Percentiles rank a stretch among this genome's conserved stretches.
These are phyloP conservation scores for Linum lewisii DNA, from an alignment of 345 rosid species.

Conservation along the genomic window DNA sequence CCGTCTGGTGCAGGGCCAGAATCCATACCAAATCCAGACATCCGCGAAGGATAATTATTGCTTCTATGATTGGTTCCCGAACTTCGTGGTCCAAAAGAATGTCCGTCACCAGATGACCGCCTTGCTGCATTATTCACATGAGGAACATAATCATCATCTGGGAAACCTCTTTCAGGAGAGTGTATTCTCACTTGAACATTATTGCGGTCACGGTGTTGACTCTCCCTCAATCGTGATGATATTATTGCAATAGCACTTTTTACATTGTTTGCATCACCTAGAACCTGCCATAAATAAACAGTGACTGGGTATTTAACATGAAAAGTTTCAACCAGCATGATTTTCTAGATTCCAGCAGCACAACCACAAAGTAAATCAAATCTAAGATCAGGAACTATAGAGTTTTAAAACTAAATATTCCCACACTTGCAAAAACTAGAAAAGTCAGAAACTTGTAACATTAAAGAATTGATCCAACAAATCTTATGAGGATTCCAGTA, in stretches of 20 bases:
- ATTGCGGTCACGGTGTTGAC: conserved; percentile 92
- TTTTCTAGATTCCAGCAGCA: not conserved
- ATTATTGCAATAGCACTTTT: conserved; percentile 69
- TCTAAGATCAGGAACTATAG: not conserved
- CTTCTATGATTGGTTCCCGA: conserved; percentile 40
- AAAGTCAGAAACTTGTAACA: not conserved
- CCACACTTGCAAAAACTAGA: not conserved
- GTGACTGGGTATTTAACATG: conserved; percentile 1
- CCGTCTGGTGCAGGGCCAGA: conserved; percentile 40
- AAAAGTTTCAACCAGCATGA: not conserved
- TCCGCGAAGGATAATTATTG: conserved; percentile 41
- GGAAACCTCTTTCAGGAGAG: conserved; percentile 61
- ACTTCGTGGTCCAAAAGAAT: conserved; percentile 42
- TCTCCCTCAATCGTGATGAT: conserved; percentile 84
- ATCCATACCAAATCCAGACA: conserved; percentile 41
- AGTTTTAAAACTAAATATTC: no score
- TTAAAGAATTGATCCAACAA: no score
- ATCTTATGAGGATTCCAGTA: not conserved
- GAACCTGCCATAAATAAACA: conserved; percentile 43
- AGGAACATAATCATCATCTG: conserved; percentile 74
- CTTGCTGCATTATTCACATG: conserved; percentile 40
- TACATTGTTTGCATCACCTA: conserved; percentile 70
- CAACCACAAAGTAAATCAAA: not conserved
- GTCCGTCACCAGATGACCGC: conserved; percentile 46
- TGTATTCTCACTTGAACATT: conserved; percentile 65